Conservation (phyloP, 805 yeast species). For the Dipodascopsis uninucleata region DNA sequence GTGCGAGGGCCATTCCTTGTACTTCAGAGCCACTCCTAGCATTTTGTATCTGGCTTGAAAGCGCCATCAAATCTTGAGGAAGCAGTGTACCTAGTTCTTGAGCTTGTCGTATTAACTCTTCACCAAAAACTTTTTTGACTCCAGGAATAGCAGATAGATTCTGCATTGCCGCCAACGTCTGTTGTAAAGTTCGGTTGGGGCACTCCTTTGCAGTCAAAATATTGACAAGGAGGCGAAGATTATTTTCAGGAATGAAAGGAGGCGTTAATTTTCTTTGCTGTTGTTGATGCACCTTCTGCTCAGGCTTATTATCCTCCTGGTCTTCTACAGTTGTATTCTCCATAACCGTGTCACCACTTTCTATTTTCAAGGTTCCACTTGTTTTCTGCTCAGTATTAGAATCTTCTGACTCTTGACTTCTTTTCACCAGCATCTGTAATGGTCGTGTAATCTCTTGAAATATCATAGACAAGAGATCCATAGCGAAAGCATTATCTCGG, state of each 20-base stretch:
- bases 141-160: slow-evolving; percentile 60
- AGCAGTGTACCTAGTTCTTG: slow-evolving; percentile 53
- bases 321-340: neutral
- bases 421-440: slow-evolving; percentile 50
- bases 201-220: slow-evolving; percentile 79
- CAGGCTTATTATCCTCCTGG: slow-evolving; percentile 1
- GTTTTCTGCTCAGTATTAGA: neutral
- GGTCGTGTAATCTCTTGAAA: slow-evolving; percentile 77
- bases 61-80: slow-evolving; percentile 50
- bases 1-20: slow-evolving; percentile 53
- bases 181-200: slow-evolving; percentile 77
- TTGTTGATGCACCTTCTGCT: slow-evolving; percentile 2
- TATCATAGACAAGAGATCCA: slow-evolving; percentile 73
- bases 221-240: slow-evolving; percentile 59
- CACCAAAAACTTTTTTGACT: slow-evolving; percentile 62
- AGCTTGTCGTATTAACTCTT: slow-evolving; percentile 64
- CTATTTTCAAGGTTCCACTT: neutral
- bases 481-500: slow-evolving; percentile 65
- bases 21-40: slow-evolving; percentile 45
- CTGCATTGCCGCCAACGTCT: slow-evolving; percentile 76
- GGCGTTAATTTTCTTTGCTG: slow-evolving; percentile 38
- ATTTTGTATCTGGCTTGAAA: slow-evolving; percentile 46
- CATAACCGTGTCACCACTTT: neutral
- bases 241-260: slow-evolving; percentile 62
- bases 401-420: slow-evolving; percentile 13